Percentiles rank a stretch among this genome's conserved stretches.
Evolutionary conservation across 371 early-diverging fungal genomes (phyloP).

Genomic region (Sporodiniella umbellata): DNA sequence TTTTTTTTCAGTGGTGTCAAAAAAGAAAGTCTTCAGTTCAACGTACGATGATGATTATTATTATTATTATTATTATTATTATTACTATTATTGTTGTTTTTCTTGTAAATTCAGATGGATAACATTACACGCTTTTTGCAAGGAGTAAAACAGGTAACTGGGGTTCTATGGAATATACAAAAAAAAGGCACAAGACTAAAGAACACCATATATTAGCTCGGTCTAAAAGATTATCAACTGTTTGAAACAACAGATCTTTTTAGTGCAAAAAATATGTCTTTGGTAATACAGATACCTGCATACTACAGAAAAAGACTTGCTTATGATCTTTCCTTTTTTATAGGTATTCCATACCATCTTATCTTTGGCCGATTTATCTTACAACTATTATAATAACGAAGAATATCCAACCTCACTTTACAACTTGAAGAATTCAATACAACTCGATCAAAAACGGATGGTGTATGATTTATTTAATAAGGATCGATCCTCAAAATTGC

Average conservation of each 20-base stretch:
- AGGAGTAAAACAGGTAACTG: constrained; percentile 50
- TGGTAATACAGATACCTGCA: constrained; percentile 39
- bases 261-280: constrained; percentile 83
- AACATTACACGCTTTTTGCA: constrained; percentile 68
- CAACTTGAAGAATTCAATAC: no score
- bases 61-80: no score
- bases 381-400: neutral
- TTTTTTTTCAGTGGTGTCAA: neutral
- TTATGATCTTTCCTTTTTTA: neutral
- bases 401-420: neutral
- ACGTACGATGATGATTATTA: no score
- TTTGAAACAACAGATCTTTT: constrained; percentile 93
- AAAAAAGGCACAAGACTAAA: no score
- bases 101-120: constrained; percentile 63
- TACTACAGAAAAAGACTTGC: neutral
- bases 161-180: neutral
- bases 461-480: neutral
- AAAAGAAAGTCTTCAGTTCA: no score
- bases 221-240: constrained; percentile 71
- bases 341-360: constrained; percentile 15
- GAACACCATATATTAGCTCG: constrained; percentile 19
- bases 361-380: constrained; percentile 13
- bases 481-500: neutral
- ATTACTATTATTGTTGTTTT: no score
- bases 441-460: no score